A percentile compares a stretch with the other conserved stretches of the same genome.
phyloP scores from a whole-genome alignment of 2,329 filamentous ascomycete species.

The Talaromyces rugulosus region DNA sequence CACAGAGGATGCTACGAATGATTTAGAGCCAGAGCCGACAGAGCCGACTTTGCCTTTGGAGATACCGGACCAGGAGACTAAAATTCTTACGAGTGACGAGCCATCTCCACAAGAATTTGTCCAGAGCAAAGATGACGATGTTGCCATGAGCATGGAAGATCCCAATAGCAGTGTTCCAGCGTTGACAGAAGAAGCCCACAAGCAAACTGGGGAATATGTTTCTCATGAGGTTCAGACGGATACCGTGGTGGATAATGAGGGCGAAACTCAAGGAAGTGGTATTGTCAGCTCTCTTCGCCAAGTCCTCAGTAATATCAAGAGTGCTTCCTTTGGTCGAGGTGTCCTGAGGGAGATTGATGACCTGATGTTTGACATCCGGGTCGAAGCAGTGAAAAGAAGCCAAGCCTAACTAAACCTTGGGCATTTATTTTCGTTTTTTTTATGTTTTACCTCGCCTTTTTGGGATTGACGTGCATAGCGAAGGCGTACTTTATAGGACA shows the following conservation, averaged over 20 bases:
- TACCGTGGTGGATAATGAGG: slow-evolving; percentile 10
- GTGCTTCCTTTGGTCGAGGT: slow-evolving; percentile 56
- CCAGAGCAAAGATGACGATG: background rate
- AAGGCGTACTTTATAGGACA: slow-evolving; percentile 4
- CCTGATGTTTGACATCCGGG: slow-evolving; percentile 72
- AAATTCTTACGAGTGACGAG: background rate
- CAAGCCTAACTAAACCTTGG: background rate
- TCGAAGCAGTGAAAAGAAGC: slow-evolving; percentile 59
- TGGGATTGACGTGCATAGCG: slow-evolving; percentile 8
- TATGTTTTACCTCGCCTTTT: background rate
- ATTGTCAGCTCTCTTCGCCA: slow-evolving; percentile 54
- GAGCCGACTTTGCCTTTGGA: background rate
- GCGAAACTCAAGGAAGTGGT: background rate
- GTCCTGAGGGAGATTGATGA: slow-evolving; percentile 72
- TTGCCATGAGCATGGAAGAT: slow-evolving; percentile 1
- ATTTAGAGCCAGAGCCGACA: background rate
- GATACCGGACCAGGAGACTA: background rate
- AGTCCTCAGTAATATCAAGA: slow-evolving; percentile 58
- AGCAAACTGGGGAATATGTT: background rate
- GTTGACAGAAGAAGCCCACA: background rate
- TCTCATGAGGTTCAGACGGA: slow-evolving; percentile 15
- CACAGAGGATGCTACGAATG: background rate
- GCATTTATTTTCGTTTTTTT: background rate
- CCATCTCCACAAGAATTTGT: background rate
- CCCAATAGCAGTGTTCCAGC: background rate